These are phyloP conservation scores for Ogataea ganodermae DNA, from an alignment of 805 yeast species.

Conservation along the genomic window DNA sequence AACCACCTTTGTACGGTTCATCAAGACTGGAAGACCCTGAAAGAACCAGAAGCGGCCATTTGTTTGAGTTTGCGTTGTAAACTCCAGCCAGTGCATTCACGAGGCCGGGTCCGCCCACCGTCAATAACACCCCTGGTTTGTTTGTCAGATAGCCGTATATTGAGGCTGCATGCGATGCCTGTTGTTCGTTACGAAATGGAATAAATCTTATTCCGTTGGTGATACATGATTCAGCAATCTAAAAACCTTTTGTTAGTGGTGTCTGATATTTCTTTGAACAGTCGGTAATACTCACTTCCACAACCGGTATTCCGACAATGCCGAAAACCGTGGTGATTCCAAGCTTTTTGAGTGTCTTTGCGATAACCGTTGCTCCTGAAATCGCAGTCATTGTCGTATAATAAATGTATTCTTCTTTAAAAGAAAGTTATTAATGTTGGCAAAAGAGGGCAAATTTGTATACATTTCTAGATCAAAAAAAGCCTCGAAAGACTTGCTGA, in stretches of 20 bases:
- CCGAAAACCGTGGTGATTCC: slow-evolving; percentile 66
- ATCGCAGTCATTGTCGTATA: slow-evolving; percentile 3
- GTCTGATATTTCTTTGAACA: neutral
- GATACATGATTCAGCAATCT: slow-evolving; percentile 60
- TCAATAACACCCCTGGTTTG: slow-evolving; percentile 64
- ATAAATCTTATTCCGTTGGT: slow-evolving; percentile 55
- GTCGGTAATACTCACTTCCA: slow-evolving; percentile 43
- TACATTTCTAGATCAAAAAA: no score
- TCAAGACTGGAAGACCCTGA: slow-evolving; percentile 61
- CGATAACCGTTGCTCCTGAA: slow-evolving; percentile 50
- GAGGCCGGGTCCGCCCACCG: slow-evolving; percentile 78
- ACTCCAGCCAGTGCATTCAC: slow-evolving; percentile 69
- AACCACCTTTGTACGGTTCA: slow-evolving; percentile 59
- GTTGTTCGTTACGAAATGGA: slow-evolving; percentile 68
- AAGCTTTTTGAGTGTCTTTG: slow-evolving; percentile 45
- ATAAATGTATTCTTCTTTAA: neutral
- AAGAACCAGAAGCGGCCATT: slow-evolving; percentile 65
- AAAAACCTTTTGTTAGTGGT: neutral
- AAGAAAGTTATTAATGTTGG: no score
- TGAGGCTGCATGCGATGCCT: slow-evolving; percentile 77
- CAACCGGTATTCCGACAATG: slow-evolving; percentile 74
- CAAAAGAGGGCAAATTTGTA: no score
- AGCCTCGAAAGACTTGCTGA: no score
- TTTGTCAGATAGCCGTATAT: slow-evolving; percentile 67
- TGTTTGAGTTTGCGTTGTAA: slow-evolving; percentile 60